Evolutionary conservation across 352 stramenopile species (phyloP).

Genomic region (Pythium guiyangense): DNA sequence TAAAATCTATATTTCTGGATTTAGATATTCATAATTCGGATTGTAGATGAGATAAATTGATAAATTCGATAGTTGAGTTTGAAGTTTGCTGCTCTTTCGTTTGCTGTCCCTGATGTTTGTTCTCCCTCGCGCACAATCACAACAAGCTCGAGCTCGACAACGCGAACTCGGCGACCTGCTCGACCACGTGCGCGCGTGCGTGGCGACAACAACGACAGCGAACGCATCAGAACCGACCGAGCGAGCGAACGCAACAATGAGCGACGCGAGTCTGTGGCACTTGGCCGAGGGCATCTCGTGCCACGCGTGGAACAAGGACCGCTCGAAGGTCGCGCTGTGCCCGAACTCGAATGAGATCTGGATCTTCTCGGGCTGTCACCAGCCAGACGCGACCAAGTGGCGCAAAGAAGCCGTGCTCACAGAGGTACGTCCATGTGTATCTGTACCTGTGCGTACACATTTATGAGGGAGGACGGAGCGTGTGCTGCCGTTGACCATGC

Average conservation of each 20-base stretch:
- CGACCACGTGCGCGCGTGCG: background rate
- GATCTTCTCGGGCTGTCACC: slow-evolving; percentile 87
- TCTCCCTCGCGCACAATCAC: too few species aligned
- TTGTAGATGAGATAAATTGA: background rate
- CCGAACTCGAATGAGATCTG: slow-evolving; percentile 92
- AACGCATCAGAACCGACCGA: background rate
- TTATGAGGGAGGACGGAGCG: background rate
- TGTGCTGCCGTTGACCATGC: background rate
- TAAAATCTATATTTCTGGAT: too few species aligned
- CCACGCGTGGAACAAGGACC: slow-evolving; percentile 91
- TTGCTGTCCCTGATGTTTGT: too few species aligned
- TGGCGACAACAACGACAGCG: background rate
- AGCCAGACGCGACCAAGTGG: slow-evolving; percentile 73
- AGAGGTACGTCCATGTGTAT: slow-evolving; percentile 27
- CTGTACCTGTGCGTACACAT: background rate
- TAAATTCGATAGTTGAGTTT: background rate
- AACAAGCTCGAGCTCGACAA: too few species aligned
- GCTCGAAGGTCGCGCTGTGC: slow-evolving; percentile 87
- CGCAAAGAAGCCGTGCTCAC: slow-evolving; percentile 82
- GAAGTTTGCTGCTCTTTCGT: background rate
- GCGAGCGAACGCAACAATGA: slow-evolving; percentile 15
- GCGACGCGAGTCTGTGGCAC: slow-evolving; percentile 66
- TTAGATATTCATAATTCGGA: too few species aligned
- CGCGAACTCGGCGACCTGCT: background rate
- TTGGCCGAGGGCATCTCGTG: slow-evolving; percentile 84